Evolutionary conservation across 495 filamentous ascomycete species (phyloP), one percentile per base, ranked within the genome.

Genomic region (Barbatosphaeria neglecta): DNA sequence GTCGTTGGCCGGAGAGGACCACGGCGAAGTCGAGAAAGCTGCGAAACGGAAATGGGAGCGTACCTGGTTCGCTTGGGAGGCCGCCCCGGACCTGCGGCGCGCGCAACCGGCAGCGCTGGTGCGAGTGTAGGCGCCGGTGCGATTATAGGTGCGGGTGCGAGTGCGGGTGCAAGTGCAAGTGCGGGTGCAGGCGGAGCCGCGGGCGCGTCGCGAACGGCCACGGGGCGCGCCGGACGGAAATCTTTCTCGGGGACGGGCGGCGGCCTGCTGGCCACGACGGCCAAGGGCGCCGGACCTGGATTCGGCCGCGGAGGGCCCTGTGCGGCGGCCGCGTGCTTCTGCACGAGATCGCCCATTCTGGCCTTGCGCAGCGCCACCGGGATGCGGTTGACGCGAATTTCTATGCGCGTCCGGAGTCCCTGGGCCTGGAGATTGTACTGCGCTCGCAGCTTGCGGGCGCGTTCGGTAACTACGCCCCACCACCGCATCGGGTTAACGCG

Each of bases 331-430:
- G 52, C 52, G 53, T 59, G 64, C 43, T 57, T 73, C 23, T 78
- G 70, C 16, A 89, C 56, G 6, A 97, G 70, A 23, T 95, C 90
- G 44, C 81, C 82, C 78, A 99, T 90, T 38, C 76, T 95, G 24
- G 75, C 76, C 55, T 82, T 84, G 45, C 92, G 82, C 48, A 95
- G 65, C 13, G 81, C 77, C 33, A 77, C 71, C 7, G 92, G 92
- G 39, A 99, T 89, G 39, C 92, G 85, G 58, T 96, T 95, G 64
- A 99, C 75, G 60, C 92, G 86, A 63, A 95, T 84, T 68, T 97
- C 90, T 23, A 99, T 82, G 35, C 92, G 83, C 40, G 87, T 80
- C 37, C 82, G 77, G 11, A 97, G 75, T 49, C 84, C 84, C 59
- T 87, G 82, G 11, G 87, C 83, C 63, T 94, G 89, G 27, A 93